Evolutionary conservation across 306 rosid genomes (phyloP).

Genomic region (Acacia crassicarpa): DNA sequence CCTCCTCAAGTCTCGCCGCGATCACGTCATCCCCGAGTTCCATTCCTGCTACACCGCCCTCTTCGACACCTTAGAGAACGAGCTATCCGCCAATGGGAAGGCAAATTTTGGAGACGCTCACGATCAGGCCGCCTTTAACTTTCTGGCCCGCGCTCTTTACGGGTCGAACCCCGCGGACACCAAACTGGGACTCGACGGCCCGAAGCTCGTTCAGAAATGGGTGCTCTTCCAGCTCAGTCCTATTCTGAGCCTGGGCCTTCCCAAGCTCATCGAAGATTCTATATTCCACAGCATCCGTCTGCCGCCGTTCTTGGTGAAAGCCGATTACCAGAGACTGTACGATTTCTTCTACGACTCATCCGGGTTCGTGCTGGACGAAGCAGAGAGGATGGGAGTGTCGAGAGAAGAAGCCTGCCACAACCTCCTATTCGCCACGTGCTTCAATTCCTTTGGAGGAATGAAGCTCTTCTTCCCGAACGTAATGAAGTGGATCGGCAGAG

Average conservation of each 20-base stretch:
- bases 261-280: conserved; percentile 60
- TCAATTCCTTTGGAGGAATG: conserved; percentile 83
- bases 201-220: conserved; percentile 63
- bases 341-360: conserved; percentile 72
- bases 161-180: conserved; percentile 56
- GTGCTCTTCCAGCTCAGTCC: conserved; percentile 67
- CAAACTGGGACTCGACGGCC: conserved; percentile 62
- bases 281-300: conserved; percentile 58
- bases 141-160: conserved; percentile 55
- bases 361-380: conserved; percentile 58
- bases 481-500: conserved; percentile 62
- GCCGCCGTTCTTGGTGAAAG: conserved; percentile 56
- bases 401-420: conserved; percentile 92
- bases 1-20: conserved; percentile 64
- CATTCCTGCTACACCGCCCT: conserved; percentile 50
- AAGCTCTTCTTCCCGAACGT: conserved; percentile 64
- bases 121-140: conserved; percentile 82
- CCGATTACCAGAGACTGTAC: conserved; percentile 67
- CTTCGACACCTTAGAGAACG: conserved; percentile 56
- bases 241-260: conserved; percentile 60
- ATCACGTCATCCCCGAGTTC: conserved; percentile 66
- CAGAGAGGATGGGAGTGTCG: conserved; percentile 64
- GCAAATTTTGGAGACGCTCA: conserved; percentile 46
- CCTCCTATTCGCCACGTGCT: conserved; percentile 79
- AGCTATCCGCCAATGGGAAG: conserved; percentile 52